Percentiles rank a stretch among this genome's conserved stretches.
phyloP scores from a whole-genome alignment of 2,329 filamentous ascomycete species.

The Calonectria naviculata region DNA sequence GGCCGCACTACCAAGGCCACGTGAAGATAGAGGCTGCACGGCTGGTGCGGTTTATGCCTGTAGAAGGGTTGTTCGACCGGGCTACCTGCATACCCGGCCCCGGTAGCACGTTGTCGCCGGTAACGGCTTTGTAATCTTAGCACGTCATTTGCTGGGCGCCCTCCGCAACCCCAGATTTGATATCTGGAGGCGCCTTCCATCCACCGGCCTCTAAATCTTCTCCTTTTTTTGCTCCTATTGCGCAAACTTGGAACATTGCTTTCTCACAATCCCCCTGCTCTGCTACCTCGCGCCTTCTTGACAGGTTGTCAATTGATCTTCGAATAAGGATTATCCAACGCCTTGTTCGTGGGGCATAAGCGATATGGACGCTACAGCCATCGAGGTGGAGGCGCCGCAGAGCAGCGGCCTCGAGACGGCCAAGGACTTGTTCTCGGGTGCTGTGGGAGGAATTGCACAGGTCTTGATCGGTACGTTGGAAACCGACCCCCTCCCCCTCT shows the following conservation, averaged over 20 bases:
- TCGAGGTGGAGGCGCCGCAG: constrained; percentile 48
- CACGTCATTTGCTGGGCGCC: constrained; percentile 41
- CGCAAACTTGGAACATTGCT: not conserved
- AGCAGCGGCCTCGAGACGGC: constrained; percentile 67
- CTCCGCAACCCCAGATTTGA: constrained; percentile 42
- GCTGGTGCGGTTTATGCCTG: constrained; percentile 10
- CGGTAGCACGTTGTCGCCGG: constrained; percentile 36
- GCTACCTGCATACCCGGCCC: constrained; percentile 14
- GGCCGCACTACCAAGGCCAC: not conserved
- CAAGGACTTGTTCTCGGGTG: constrained; percentile 93
- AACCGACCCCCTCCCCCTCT: not conserved
- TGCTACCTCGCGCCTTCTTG: not conserved
- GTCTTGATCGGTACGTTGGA: constrained; percentile 81
- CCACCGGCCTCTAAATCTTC: constrained; percentile 2
- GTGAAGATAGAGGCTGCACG: not conserved
- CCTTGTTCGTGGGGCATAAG: constrained; percentile 6
- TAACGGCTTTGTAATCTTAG: constrained; percentile 44
- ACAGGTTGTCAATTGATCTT: constrained; percentile 1
- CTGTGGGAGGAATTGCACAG: constrained; percentile 91
- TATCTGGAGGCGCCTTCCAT: constrained; percentile 25
- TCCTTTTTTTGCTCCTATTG: not conserved
- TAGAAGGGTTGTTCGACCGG: constrained; percentile 27
- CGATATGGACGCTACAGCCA: constrained; percentile 44
- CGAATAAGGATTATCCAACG: not conserved
- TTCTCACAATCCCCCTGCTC: not conserved